These are phyloP conservation scores for Rhizophagus sp. DNA, from an alignment of 192 early-diverging fungal species.

Conservation along the genomic window DNA sequence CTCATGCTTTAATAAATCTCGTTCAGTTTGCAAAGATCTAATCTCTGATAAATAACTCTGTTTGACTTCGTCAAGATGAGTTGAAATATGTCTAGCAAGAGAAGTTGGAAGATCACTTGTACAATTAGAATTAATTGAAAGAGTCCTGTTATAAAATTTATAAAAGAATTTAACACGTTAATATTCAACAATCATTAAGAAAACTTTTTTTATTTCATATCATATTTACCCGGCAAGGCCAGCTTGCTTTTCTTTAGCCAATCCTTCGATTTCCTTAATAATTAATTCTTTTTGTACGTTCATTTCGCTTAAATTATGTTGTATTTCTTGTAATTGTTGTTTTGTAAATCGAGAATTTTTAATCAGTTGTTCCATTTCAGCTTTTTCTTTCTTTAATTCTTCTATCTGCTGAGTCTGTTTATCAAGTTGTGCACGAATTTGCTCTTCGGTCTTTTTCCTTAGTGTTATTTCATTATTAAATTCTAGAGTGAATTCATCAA, in stretches of 20 bases:
- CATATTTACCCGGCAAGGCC: conserved; percentile 38
- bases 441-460: conserved; percentile 31
- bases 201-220: too few species aligned
- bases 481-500: conserved; percentile 40
- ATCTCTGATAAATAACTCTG: conserved; percentile 48
- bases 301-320: conserved; percentile 35
- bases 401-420: conserved; percentile 6
- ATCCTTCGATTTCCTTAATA: conserved; percentile 37
- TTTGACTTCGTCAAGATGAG: conserved; percentile 47
- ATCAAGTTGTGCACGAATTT: conserved; percentile 36
- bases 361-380: conserved; percentile 2
- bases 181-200: background rate
- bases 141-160: background rate
- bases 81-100: conserved; percentile 37
- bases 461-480: conserved; percentile 37
- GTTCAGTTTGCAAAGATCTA: conserved; percentile 46
- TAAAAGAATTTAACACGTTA: background rate
- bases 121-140: conserved; percentile 18
- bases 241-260: conserved; percentile 42
- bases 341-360: conserved; percentile 10
- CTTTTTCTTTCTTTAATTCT: background rate
- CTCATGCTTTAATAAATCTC: conserved; percentile 48
- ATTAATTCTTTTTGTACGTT: conserved; percentile 37
- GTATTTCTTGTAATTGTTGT: conserved; percentile 34
- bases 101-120: conserved; percentile 17